A percentile compares a stretch with the other conserved stretches of the same genome.
Evolutionary conservation across 441 rosid genomes (phyloP).

Genomic region (Mallotus repandus): DNA sequence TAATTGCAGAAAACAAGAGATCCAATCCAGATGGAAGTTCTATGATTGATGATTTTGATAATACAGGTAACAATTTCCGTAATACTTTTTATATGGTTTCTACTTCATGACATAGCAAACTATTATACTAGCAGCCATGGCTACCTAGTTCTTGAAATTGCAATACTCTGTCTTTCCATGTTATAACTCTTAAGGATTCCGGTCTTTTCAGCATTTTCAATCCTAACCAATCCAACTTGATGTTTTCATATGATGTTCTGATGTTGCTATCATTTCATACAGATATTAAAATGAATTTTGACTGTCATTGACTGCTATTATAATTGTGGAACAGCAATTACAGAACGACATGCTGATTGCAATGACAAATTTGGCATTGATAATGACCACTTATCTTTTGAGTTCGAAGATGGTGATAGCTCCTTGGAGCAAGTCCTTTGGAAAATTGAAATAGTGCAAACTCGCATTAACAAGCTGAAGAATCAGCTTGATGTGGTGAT

Average conservation of each 20-base stretch:
- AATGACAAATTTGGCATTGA: slow-evolving; percentile 37
- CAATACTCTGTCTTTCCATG: background rate
- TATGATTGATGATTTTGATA: slow-evolving; percentile 59
- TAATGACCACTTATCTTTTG: slow-evolving; percentile 39
- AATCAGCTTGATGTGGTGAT: slow-evolving; percentile 55
- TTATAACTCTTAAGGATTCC: background rate
- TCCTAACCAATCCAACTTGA: background rate
- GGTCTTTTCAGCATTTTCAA: background rate
- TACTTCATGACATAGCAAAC: background rate
- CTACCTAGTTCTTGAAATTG: background rate
- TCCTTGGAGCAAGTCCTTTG: slow-evolving; percentile 60
- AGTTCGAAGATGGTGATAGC: slow-evolving; percentile 48
- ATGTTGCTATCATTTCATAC: background rate
- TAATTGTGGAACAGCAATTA: slow-evolving; percentile 32
- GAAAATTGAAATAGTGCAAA: slow-evolving; percentile 62
- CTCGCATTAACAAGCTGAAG: slow-evolving; percentile 66
- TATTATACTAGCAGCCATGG: background rate
- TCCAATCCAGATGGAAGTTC: slow-evolving; percentile 54
- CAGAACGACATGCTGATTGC: slow-evolving; percentile 41
- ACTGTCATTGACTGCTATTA: slow-evolving; percentile 10
- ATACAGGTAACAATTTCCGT: slow-evolving; percentile 34
- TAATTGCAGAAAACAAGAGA: slow-evolving; percentile 62
- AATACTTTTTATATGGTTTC: background rate
- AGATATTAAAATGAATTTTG: background rate
- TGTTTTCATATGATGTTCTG: background rate